Percentiles rank a stretch among this genome's conserved stretches.
These are phyloP conservation scores for Dendrocalamus latiflorus DNA, from an alignment of 202 grass and related monocot genomes.

Conservation along the genomic window DNA sequence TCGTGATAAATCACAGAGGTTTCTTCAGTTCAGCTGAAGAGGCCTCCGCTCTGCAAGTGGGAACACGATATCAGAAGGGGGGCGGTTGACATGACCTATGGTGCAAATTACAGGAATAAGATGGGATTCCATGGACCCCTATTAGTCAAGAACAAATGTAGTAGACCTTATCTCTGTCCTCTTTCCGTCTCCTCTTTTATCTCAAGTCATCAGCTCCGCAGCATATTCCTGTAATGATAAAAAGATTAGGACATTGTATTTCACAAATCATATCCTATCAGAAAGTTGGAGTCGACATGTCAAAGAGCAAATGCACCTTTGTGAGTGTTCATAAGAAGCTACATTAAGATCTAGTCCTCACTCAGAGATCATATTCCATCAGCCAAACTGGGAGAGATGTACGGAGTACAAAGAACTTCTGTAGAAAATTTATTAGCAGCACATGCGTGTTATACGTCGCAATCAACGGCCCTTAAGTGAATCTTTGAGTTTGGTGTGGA, in stretches of 20 bases:
- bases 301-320: slow-evolving; percentile 7
- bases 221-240: slow-evolving; percentile 32
- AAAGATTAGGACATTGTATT: slow-evolving; percentile 34
- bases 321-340: slow-evolving; percentile 19
- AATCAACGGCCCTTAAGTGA: slow-evolving; percentile 16
- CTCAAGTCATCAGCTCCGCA: slow-evolving; percentile 20
- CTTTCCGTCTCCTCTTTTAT: slow-evolving; percentile 36
- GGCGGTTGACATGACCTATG: slow-evolving; percentile 6
- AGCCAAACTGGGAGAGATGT: background rate
- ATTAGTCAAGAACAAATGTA: slow-evolving; percentile 34
- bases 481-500: background rate
- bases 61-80: slow-evolving; percentile 24
- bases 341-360: background rate
- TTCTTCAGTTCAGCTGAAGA: background rate
- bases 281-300: slow-evolving; percentile 5
- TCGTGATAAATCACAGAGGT: background rate
- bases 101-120: slow-evolving; percentile 35
- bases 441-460: slow-evolving; percentile 12
- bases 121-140: slow-evolving; percentile 30
- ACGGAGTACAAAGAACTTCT: background rate
- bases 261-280: slow-evolving; percentile 29
- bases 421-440: background rate
- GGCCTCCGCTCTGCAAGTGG: background rate
- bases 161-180: slow-evolving; percentile 31
- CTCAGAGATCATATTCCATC: slow-evolving; percentile 31